Evolutionary conservation across 2,329 filamentous ascomycete genomes (phyloP).

Genomic region (Nothopassalora personata): DNA sequence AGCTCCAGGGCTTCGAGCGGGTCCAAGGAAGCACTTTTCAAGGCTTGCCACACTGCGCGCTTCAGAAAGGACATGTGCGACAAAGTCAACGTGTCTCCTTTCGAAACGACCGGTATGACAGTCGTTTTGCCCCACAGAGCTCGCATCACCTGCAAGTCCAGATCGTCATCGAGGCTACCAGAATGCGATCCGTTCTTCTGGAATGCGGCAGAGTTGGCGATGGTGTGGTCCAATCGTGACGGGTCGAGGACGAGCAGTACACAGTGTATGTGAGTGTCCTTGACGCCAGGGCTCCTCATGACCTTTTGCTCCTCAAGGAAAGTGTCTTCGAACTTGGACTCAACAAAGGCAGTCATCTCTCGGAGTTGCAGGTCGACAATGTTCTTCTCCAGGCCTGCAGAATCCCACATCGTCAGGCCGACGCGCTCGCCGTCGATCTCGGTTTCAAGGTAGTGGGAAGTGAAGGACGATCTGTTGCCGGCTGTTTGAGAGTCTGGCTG

Average conservation of each 20-base stretch:
- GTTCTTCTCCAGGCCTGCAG: slow-evolving; percentile 88
- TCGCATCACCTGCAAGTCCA: slow-evolving; percentile 85
- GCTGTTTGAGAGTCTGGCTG: slow-evolving; percentile 13
- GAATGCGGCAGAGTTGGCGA: slow-evolving; percentile 13
- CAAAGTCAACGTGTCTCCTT: slow-evolving; percentile 93
- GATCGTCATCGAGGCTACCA: slow-evolving; percentile 64
- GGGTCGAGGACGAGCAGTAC: slow-evolving; percentile 91
- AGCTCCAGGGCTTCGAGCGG: slow-evolving; percentile 81
- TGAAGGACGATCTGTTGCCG: slow-evolving; percentile 53
- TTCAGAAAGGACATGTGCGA: slow-evolving; percentile 91
- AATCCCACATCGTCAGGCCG: slow-evolving; percentile 94
- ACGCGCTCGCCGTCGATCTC: slow-evolving; percentile 90
- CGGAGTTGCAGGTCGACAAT: slow-evolving; percentile 90
- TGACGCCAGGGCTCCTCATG: slow-evolving; percentile 80
- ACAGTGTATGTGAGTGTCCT: slow-evolving; percentile 96
- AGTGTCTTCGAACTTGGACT: slow-evolving; percentile 97
- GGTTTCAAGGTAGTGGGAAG: slow-evolving; percentile 84
- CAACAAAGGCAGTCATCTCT: slow-evolving; percentile 85
- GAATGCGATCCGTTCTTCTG: slow-evolving; percentile 14
- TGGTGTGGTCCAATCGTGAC: slow-evolving; percentile 69
- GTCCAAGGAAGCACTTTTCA: slow-evolving; percentile 81
- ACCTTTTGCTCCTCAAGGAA: slow-evolving; percentile 98
- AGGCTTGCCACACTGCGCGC: slow-evolving; percentile 79
- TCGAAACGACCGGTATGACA: slow-evolving; percentile 90
- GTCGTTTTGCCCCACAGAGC: slow-evolving; percentile 89